These are phyloP conservation scores for Lipomyces mesembrius DNA, from an alignment of 805 yeast species.

Conservation along the genomic window DNA sequence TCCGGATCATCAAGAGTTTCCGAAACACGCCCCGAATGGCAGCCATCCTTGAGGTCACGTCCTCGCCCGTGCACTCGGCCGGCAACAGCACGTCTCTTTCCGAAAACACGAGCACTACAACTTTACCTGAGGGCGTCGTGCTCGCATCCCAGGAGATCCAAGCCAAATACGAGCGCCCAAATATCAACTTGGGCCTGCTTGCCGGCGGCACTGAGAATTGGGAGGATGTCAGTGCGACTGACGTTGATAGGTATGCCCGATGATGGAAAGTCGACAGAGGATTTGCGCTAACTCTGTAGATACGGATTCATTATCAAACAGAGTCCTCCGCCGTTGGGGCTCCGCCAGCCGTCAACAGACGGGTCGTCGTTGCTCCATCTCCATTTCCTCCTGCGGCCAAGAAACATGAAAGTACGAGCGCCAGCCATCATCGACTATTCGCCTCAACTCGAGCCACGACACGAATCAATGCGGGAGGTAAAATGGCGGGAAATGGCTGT, in stretches of 20 bases:
- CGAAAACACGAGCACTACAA: background rate
- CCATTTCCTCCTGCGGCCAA: background rate
- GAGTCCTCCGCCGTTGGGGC: background rate
- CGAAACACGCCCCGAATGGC: background rate
- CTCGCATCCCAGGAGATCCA: constrained; percentile 13
- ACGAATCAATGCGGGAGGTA: constrained; percentile 17
- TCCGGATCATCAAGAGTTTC: background rate
- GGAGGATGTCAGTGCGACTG: constrained; percentile 25
- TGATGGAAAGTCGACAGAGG: background rate
- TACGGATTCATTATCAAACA: constrained; percentile 26
- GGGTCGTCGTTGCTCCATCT: background rate
- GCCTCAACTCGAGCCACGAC: constrained; percentile 14
- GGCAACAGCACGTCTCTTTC: background rate
- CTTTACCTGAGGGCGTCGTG: background rate
- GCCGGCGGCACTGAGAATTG: constrained; percentile 36
- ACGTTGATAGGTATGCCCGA: constrained; percentile 24
- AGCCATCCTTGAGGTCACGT: constrained; percentile 1
- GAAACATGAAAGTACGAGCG: constrained; percentile 1
- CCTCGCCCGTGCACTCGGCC: background rate
- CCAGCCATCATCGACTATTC: constrained; percentile 2
- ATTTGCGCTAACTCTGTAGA: background rate
- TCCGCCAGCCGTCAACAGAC: background rate
- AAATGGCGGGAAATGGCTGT: constrained; percentile 24
- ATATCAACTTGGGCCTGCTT: constrained; percentile 12
- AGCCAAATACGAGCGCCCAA: background rate